A percentile compares a stretch with the other conserved stretches of the same genome.
These are phyloP conservation scores for Taphrina betulina DNA, from an alignment of 1,139 yeast species.

Conservation along the genomic window DNA sequence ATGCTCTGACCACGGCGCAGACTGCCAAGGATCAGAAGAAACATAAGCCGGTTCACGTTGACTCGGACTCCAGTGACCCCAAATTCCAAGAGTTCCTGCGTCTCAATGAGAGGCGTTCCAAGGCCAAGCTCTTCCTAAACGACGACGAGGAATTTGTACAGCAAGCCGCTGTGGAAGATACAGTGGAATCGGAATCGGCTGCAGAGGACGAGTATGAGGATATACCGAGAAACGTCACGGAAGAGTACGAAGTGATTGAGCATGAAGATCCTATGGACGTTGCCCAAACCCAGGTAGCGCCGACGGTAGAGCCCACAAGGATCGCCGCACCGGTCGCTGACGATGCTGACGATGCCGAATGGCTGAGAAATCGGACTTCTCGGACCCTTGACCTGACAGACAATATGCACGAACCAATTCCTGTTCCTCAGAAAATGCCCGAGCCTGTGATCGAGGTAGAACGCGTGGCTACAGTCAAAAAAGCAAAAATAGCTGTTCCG, in stretches of 20 bases:
- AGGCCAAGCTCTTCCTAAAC: constrained; percentile 71
- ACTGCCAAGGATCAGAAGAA: constrained; percentile 38
- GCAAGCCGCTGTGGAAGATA: constrained; percentile 35
- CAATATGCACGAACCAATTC: constrained; percentile 37
- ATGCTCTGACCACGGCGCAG: constrained; percentile 72
- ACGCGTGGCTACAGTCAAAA: background rate
- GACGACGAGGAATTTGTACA: constrained; percentile 49
- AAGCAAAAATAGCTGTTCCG: background rate
- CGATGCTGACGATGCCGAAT: constrained; percentile 32
- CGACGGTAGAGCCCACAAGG: constrained; percentile 3
- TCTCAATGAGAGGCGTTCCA: constrained; percentile 73
- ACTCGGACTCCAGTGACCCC: constrained; percentile 51
- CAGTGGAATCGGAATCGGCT: constrained; percentile 39
- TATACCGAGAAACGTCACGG: constrained; percentile 35
- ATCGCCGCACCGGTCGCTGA: background rate
- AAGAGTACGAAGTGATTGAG: constrained; percentile 39
- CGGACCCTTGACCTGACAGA: constrained; percentile 36
- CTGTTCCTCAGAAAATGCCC: background rate
- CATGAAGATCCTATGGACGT: constrained; percentile 12
- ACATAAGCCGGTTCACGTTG: constrained; percentile 4
- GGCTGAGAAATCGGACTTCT: constrained; percentile 33
- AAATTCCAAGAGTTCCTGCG: constrained; percentile 76
- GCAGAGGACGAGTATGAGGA: constrained; percentile 41
- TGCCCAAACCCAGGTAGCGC: background rate
- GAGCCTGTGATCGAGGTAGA: background rate